A percentile compares a stretch with the other conserved stretches of the same genome.
These are phyloP conservation scores for Leucogyrophana mollusca DNA, from an alignment of 768 basidiomycete species.

Conservation along the genomic window DNA sequence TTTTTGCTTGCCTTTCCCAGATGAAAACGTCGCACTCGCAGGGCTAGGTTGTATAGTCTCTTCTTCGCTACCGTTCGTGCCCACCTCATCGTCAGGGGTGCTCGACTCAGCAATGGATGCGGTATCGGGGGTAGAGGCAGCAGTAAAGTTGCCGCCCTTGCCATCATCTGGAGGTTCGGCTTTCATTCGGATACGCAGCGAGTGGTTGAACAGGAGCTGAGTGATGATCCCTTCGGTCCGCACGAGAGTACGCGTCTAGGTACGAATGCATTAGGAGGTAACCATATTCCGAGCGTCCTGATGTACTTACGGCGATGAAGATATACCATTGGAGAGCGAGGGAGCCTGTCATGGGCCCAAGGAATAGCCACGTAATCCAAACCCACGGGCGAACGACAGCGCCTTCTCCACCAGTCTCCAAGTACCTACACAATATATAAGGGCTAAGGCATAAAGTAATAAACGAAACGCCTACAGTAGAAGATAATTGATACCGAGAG, in stretches of 20 bases:
- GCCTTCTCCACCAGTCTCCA: conserved; percentile 51
- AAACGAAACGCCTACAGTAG: conserved; percentile 20
- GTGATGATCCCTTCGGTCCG: conserved; percentile 52
- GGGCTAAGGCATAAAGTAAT: neutral
- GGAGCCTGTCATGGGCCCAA: conserved; percentile 43
- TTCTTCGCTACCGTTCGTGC: conserved; percentile 4
- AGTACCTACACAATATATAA: conserved; percentile 38
- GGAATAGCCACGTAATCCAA: conserved; percentile 56
- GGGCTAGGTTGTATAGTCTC: conserved; percentile 2
- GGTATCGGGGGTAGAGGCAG: conserved; percentile 8
- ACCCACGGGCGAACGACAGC: conserved; percentile 63
- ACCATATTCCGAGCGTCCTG: conserved; percentile 7
- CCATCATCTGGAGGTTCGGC: conserved; percentile 14
- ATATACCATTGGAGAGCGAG: conserved; percentile 55
- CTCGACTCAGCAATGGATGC: conserved; percentile 11
- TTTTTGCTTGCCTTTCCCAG: conserved; percentile 6
- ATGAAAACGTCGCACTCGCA: neutral
- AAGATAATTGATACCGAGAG: conserved; percentile 30
- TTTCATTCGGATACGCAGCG: conserved; percentile 53
- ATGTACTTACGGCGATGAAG: conserved; percentile 29
- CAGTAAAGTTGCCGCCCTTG: conserved; percentile 1
- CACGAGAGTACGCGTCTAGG: conserved; percentile 41
- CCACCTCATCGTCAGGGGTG: conserved; percentile 9
- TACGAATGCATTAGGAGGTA: neutral
- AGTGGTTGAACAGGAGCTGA: conserved; percentile 54